Evolutionary conservation across 805 yeast species (phyloP), one percentile per base, ranked within the genome.

Genomic region (Kregervanrija pseudodelftensis): DNA sequence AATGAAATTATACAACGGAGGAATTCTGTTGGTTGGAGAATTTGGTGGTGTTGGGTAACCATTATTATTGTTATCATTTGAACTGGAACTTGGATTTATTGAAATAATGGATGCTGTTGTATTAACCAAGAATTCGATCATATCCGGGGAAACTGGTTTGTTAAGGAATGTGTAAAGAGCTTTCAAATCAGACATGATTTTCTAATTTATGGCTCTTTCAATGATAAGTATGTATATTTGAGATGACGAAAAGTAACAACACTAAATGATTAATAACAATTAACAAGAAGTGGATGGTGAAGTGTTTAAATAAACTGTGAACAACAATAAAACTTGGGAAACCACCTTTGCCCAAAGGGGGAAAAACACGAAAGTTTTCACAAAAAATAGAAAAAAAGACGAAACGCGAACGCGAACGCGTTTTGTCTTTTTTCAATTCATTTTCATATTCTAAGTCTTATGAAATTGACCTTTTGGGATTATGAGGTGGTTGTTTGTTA

Each of bases 1-100:
- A 53, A 93, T 90, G 68, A 93, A 91, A 17, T 66, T 65, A 37
- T 67, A 66, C 39, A 87, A 68, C 0, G 81, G 60, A 3, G 79
- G 78, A 12, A 65, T 57, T 28, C 50, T 50, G 12, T 57, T 59
- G 9, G 50, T 46, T 39, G 74, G 73, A 4, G 69, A 67, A 15
- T 59, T 37, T 33, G 71, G 75, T 36, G 73, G 73, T 8, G 72
- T 61, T 30, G 68, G 67, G 48, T 62, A 55, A 12, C 55, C 49
- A 11, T 60, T 56, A 42, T 62, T 64, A 47, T 68, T 47, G 42
- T 62, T 64, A 47, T 68, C 47, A 67, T 64, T 45, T 65, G 69
- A 30, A 62, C 60, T 43, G 58, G 54, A 15, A 67, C 66, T 62
- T 22, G 72, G 59, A 42, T 59, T 52, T 22, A 78, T 69, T 51